These are phyloP conservation scores for Nothophoma quercina DNA, from an alignment of 2,329 filamentous ascomycete genomes.

Conservation along the genomic window DNA sequence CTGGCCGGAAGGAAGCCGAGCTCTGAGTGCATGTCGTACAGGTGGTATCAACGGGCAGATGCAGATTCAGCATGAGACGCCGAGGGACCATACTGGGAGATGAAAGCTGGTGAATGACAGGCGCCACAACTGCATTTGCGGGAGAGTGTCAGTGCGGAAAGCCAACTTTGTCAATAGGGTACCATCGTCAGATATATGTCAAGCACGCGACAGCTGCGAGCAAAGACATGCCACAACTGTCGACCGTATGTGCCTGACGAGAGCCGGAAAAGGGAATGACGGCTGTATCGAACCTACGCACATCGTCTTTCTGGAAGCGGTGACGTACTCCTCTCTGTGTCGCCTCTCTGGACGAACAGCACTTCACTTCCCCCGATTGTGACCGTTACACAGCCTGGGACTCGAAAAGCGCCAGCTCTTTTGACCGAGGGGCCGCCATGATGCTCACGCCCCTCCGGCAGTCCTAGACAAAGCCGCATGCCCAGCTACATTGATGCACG, in stretches of 20 bases:
- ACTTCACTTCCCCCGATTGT: no score
- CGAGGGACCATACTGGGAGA: no score
- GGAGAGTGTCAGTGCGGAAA: neutral
- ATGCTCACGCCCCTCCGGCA: no score
- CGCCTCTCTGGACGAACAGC: no score
- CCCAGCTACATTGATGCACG: no score
- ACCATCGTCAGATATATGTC: neutral
- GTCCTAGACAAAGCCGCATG: no score
- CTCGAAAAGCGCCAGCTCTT: no score
- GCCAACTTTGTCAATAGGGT: neutral
- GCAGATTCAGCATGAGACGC: neutral
- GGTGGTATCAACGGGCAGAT: neutral
- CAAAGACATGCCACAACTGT: no score
- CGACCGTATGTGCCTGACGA: neutral
- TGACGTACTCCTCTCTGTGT: no score
- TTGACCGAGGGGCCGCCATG: no score
- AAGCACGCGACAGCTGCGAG: neutral
- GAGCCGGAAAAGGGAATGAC: neutral
- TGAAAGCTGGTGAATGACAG: neutral
- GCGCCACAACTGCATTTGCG: neutral
- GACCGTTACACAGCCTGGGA: no score
- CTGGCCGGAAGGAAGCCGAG: slow-evolving; percentile 2
- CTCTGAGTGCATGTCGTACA: neutral
- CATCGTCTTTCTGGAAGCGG: no score
- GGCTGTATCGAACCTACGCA: neutral